Evolutionary conservation across 352 stramenopile genomes (phyloP), one percentile per base, ranked within the genome.

Genomic region (Phytophthora hibernalis): DNA sequence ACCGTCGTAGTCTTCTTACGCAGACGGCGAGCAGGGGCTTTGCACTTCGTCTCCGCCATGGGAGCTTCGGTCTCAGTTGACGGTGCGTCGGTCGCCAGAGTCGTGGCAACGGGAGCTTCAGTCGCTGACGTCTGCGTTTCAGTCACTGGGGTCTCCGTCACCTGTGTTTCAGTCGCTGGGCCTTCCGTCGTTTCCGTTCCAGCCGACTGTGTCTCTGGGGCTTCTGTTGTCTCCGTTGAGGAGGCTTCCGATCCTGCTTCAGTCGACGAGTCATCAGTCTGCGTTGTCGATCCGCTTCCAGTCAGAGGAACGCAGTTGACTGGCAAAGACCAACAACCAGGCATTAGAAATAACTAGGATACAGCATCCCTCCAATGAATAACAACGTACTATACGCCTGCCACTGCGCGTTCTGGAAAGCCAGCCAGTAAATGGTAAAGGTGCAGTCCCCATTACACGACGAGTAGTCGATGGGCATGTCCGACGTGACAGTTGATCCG

Each of bases 351-450:
- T n/a, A n/a, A n/a, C n/a, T n/a, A n/a, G n/a, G n/a, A n/a, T n/a
- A n/a, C n/a, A n/a, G n/a, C n/a, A n/a, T n/a, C n/a, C n/a, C n/a
- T n/a, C n/a, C n/a, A n/a, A n/a, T n/a, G n/a, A n/a, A n/a, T n/a
- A n/a, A n/a, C n/a, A 43, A 75, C 70, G 26, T 62, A 80, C 77
- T 75, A 65, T 85, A 85, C 10, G 66, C 52, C 42, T 83, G 28
- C 28, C 28, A 31, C 6, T 31, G 28, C 5, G 28, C 28, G 6
- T 31, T 31, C 28, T 31, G 28, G 31, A 86, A 72, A 13, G 58
- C 72, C 22, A 85, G 57, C 77, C 72, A 85, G 62, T 80, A 85
- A 58, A 80, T 81, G 0, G 69, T 67, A 24, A 85, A 50, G n/a
- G 69, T 57, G 68, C 74, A 83, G n/a, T 65, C 58, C n/a, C 53